Evolutionary conservation across 2,329 filamentous ascomycete species (phyloP), one percentile per base, ranked within the genome.

Genomic region (Phialophora expanda): DNA sequence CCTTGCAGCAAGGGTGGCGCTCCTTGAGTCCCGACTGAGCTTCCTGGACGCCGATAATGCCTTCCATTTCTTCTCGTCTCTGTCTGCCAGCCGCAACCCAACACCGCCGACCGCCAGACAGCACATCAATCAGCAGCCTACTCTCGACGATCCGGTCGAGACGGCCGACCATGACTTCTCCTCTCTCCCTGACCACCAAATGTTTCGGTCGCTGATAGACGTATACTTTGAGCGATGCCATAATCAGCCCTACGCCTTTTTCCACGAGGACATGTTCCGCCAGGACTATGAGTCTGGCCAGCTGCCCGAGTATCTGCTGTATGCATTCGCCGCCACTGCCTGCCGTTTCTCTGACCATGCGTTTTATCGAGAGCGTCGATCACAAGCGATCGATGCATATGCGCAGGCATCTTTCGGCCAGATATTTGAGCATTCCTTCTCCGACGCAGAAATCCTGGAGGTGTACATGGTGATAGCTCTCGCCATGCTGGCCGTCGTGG

Each of bases 201-300:
- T 56, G 7, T 57, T 65, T 24, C 57, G 41, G 11, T 50, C 50
- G 5, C 30, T 65, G 26, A 51, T 74, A 17, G 72, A 75, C 61
- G 72, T 74, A 6, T 80, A 76, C 55, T 79, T 80, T 57, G 34
- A 58, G 14, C 74, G 73, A 44, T 74, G 73, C 22, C 77, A 79
- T 51, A 78, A 78, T 38, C 76, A 78, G 34, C 78, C 78, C 1
- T 80, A 80, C 65, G 75, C 73, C 0, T 78, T 75, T 56, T 78
- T 79, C 65, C 76, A 78, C 34, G 76, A 79, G 59, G 56, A 53
- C 0, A 72, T 66, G 2, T 79, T 80, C 61, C 73, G 77, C 7
- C 69, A 72, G 17, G 70, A 70, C 24, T 66, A 78, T 2, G 69
- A 74, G 6, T 65, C 66, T 12, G 69, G 69, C 3, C 24, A 41